Evolutionary conservation across 805 yeast genomes (phyloP), one percentile per base, ranked within the genome.

Genomic region (Isabelozyma heimii): DNA sequence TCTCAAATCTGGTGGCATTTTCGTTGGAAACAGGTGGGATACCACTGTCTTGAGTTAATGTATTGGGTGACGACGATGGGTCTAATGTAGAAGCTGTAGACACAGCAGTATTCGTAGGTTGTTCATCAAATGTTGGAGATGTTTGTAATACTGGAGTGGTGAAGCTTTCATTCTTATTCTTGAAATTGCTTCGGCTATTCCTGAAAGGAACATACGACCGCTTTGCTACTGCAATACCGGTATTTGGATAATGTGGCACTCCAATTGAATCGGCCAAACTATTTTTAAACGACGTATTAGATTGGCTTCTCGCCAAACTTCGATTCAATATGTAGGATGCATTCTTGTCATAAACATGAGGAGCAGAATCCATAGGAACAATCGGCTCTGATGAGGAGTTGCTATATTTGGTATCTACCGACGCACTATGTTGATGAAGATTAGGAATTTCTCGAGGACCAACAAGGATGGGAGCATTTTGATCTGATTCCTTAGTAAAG

Each of bases 261-360:
- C 74, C 73, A 28, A 70, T 67, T 20, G 89, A 82, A 53, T 88
- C 95, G 0, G 89, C 91, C 55, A 88, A 73, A 27, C 87, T 79
- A 16, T 85, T 83, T 61, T 85, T 84, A 74, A 89, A 89, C 2
- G 95, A 87, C 0, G 89, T 77, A 44, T 85, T 85, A 0, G 95
- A 86, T 14, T 86, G 84, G 0, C 89, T 82, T 49, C 90, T 70
- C 2, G 89, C 89, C 60, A 87, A 72, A 53, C 90, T 85, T 53
- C 85, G 72, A 60, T 85, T 87, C 60, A 87, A 71, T 43, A 87
- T 85, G n/a, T 82, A 79, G 27, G 89, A 82, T 1, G 87, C 94
- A 62, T 86, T 87, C 63, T 84, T 85, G 61, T 87, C 95, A 60
- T 87, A 87, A 0, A 87, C 77, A 58, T 83, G 87, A 0, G 94